A percentile compares a stretch with the other conserved stretches of the same genome.
Conservation (phyloP, 164 flowering plant species). For the Kalanchoe fedtschenkoi region DNA sequence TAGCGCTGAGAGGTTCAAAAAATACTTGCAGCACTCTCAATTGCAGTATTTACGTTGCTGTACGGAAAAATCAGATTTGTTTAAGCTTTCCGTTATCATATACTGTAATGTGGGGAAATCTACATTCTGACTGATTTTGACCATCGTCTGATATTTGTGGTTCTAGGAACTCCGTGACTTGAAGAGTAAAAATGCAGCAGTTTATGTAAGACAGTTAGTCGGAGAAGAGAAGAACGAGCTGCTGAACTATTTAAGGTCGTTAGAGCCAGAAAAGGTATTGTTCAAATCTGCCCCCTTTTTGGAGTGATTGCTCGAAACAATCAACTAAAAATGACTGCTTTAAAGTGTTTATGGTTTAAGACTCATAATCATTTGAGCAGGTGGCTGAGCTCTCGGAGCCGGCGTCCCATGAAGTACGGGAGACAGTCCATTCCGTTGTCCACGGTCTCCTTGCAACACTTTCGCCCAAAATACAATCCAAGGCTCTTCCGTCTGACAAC, state of each 20-base stretch:
- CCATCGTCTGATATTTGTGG: background rate
- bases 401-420: constrained; percentile 53
- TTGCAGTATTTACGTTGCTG: too few relatives aligned
- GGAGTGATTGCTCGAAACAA: background rate
- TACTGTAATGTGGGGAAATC: too few relatives aligned
- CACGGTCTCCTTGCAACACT: constrained; percentile 84
- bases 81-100: too few relatives aligned
- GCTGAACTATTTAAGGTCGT: constrained; percentile 71
- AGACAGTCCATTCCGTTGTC: constrained; percentile 56
- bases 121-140: background rate
- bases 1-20: too few relatives aligned
- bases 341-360: too few relatives aligned
- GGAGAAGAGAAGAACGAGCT: constrained; percentile 86
- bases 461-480: constrained; percentile 76
- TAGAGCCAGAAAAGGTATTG: constrained; percentile 71
- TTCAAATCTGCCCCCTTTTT: background rate
- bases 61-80: too few relatives aligned
- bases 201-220: constrained; percentile 85
- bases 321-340: too few relatives aligned
- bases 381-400: constrained; percentile 84
- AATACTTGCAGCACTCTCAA: too few relatives aligned
- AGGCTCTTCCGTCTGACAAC: constrained; percentile 36
- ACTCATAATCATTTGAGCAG: constrained; percentile 26
- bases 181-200: constrained; percentile 71
- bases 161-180: constrained; percentile 62